phyloP scores from a whole-genome alignment of 352 stramenopile genomes.

The Globisporangium nagaii region DNA sequence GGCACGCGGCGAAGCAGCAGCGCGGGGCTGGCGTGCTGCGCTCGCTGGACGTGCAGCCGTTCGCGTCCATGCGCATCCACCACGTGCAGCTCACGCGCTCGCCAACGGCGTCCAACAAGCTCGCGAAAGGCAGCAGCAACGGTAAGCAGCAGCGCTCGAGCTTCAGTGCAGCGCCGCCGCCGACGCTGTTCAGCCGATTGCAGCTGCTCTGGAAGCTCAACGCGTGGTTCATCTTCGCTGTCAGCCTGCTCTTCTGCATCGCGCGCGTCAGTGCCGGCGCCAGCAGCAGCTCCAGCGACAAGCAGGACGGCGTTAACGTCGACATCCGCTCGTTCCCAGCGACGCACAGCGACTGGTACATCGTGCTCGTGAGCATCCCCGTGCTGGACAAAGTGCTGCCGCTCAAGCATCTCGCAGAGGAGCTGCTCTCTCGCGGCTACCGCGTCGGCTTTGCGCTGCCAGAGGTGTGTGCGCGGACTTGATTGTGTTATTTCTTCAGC shows the following conservation, averaged over 20 bases:
- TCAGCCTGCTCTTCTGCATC: constrained; percentile 20
- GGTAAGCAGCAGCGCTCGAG: not conserved
- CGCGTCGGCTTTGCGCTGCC: constrained; percentile 76
- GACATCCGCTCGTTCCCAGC: not conserved
- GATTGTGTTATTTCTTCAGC: too few species aligned
- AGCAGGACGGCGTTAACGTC: not conserved
- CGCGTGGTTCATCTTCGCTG: constrained; percentile 24
- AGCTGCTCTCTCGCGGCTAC: constrained; percentile 65
- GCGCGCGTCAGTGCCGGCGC: not conserved
- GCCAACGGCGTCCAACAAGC: not conserved
- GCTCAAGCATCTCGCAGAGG: constrained; percentile 71
- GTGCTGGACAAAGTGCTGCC: constrained; percentile 78
- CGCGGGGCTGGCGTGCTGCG: constrained; percentile 16
- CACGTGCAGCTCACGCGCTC: constrained; percentile 17
- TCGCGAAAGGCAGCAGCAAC: not conserved
- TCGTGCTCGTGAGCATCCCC: constrained; percentile 82
- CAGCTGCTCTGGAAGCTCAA: constrained; percentile 28
- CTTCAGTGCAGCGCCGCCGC: constrained; percentile 1
- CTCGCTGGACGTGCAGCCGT: constrained; percentile 43
- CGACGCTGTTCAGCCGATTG: constrained; percentile 2
- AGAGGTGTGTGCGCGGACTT: constrained; percentile 30
- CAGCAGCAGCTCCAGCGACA: not conserved
- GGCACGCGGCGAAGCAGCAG: not conserved
- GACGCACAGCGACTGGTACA: constrained; percentile 52
- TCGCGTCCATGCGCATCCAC: constrained; percentile 33